Base-by-base conservation (phyloP, 1,284 basidiomycete genomes). In the Ustilago crameri region DNA sequence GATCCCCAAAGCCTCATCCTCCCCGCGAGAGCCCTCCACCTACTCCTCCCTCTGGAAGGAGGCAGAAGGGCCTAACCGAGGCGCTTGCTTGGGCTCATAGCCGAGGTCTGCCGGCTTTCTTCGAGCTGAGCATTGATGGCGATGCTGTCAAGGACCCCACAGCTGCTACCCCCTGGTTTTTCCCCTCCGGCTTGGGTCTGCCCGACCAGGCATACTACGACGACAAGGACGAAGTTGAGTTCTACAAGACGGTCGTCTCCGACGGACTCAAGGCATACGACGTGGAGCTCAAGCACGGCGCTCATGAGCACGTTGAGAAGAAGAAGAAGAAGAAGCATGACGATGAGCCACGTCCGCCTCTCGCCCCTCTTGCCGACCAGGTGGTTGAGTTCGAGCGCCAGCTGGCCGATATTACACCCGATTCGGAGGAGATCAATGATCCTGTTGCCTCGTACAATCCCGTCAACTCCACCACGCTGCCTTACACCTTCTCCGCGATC, bases 191-290 rank as follows among this genome's bases (percentile, higher is more conserved):
- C 10, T 87, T 97, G 8, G 93, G 93, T 30, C 88, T 98, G 14
- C 95, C 95, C 1, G 90, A 93, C 41, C 93, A 95, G 90, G 92
- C 95, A 85, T 97, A 98, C 84, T 98, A 93, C 83, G 88, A 91
- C 47, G 95, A 98, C 65, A 85, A 89, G 54, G 85, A 86, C 0
- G 88, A 93, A 45, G 83, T 89, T 22, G 87, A 88, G 23, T 84
- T 91, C 12, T 97, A 97, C 84, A 86, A 87, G 67, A 85, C 86
- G 42, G 89, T 92, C 17, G 85, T 95, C 23, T 87, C 89, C 72
- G 87, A 88, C 20, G 86, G 95, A 10, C 86, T 96, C 18, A 75
- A 87, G 9, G 86, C 87, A 8, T 84, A 93, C n/a, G 87, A 87
- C 17, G 85, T 75, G 15, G 76, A 87, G 30, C 51, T 48, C 32